phyloP scores from a whole-genome alignment of 768 basidiomycete species.

The Hericium rajendrae region DNA sequence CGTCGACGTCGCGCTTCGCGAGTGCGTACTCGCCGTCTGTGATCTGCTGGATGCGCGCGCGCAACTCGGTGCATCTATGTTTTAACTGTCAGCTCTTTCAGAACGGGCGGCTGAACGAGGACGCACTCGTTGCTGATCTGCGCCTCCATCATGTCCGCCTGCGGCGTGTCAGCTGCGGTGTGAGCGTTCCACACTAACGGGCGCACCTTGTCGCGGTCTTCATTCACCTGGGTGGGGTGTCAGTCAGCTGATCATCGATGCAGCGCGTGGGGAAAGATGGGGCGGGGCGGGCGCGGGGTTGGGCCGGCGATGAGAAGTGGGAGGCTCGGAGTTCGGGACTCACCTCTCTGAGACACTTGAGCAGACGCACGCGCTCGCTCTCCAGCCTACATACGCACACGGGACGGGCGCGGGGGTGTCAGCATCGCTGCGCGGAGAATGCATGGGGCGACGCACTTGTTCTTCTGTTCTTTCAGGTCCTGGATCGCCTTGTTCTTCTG shows the following conservation, averaged over 20 bases:
- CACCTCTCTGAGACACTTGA: constrained; percentile 65
- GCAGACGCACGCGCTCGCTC: constrained; percentile 60
- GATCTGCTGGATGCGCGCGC: constrained; percentile 52
- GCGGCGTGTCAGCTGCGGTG: neutral
- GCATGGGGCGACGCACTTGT: constrained; percentile 44
- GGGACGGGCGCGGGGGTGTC: neutral
- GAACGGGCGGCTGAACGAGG: neutral
- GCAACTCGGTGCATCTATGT: constrained; percentile 62
- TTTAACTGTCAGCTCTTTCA: neutral
- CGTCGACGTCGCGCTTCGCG: constrained; percentile 71
- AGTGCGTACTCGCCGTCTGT: constrained; percentile 69
- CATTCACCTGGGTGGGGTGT: constrained; percentile 47
- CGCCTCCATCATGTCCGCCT: constrained; percentile 61
- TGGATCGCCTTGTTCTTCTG: constrained; percentile 72
- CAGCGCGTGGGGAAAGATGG: too few relatives aligned
- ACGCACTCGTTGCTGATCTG: constrained; percentile 62
- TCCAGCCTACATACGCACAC: constrained; percentile 43
- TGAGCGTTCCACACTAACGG: neutral
- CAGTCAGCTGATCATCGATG: too few relatives aligned
- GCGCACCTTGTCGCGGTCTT: constrained; percentile 65
- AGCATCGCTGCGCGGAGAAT: neutral
- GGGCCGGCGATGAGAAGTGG: too few relatives aligned
- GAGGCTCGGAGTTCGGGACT: constrained; percentile 6
- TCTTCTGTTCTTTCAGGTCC: constrained; percentile 76
- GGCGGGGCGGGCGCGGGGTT: too few relatives aligned